Percentiles rank a stretch among this genome's conserved stretches.
Conservation (phyloP, 208 protist species). For the Vickermania spadyakhi region DNA sequence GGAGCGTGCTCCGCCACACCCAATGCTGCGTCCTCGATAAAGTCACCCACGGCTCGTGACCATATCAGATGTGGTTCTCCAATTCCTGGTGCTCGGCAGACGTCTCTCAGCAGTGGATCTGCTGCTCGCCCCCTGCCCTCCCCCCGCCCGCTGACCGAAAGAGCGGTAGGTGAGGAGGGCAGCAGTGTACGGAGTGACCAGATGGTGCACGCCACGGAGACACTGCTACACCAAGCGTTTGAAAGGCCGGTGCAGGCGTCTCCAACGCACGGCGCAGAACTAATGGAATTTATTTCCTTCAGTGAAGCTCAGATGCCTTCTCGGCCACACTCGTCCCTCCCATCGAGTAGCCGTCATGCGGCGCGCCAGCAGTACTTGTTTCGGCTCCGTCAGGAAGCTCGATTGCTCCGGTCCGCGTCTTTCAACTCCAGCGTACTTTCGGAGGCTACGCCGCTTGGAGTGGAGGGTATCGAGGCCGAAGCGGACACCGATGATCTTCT, state of each 20-base stretch:
- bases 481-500: conserved; percentile 9
- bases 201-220: too few relatives aligned
- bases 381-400: not conserved
- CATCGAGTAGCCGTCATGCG: not conserved
- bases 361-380: not conserved
- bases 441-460: not conserved
- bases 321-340: not conserved
- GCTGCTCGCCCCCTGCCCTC: too few relatives aligned
- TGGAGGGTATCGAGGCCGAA: not conserved
- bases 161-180: too few relatives aligned
- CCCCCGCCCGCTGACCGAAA: too few relatives aligned
- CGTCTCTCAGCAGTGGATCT: too few relatives aligned
- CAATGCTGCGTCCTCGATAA: too few relatives aligned
- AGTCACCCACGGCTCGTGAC: too few relatives aligned
- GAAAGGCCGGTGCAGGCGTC: not conserved
- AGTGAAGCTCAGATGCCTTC: not conserved
- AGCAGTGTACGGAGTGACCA: too few relatives aligned
- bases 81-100: too few relatives aligned
- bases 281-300: not conserved
- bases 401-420: not conserved
- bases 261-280: not conserved
- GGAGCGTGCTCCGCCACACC: too few relatives aligned
- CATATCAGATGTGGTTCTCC: too few relatives aligned
- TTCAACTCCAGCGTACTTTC: too few relatives aligned
- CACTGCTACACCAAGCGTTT: not conserved